Base-by-base conservation (phyloP, 345 rosid genomes). In the Gossypium mustelinum region DNA sequence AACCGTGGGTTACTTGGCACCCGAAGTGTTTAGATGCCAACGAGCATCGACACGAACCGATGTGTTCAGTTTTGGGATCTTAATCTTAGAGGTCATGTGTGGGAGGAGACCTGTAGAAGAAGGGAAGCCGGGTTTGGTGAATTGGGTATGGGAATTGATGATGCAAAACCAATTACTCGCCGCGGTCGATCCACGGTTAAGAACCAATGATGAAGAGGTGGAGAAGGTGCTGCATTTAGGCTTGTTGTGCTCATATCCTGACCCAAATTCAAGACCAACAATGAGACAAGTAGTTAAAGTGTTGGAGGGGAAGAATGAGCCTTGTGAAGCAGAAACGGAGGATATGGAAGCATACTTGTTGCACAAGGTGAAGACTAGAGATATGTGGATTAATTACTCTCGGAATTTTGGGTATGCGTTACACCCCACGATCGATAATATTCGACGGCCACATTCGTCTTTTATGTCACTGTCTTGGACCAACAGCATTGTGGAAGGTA, bases 261-360 rank as follows among this genome's bases (percentile, higher is more conserved):
- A 88, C 22, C 79, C 91, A 3, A 76, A 76, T 43, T 70, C 79
- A 1, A 75, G 97, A 50, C 94, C 90, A 2, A 83, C 87, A 18
- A 91, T 91, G 93, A 89, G 98, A 73, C 97, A 93, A 75, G 97
- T 82, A 0, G 86, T 87, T 73, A 86, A 89, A 70, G 73, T 88
- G 47, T 76, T 91, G 79, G 90, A 88, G 44, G 87, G 89, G 48
- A 87, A 79, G 58, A 83, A 66, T 44, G 84, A 85, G 75, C 44
- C 11, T 54, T 55, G 7, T 70, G 93, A 88, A 65, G 12, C 56
- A 41, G 93, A 84, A 61, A 80, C 43, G 22, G 92, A 92, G 73
- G 81, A 82, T 13, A 78, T 85, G 83, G 90, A 83, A 39, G 88
- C 83, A 18, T 85, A 83, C 34, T 78, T 90, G 83, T 81, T 90